Evolutionary conservation across 2,329 filamentous ascomycete genomes (phyloP).

Genomic region (Pestalotiopsis sp.): DNA sequence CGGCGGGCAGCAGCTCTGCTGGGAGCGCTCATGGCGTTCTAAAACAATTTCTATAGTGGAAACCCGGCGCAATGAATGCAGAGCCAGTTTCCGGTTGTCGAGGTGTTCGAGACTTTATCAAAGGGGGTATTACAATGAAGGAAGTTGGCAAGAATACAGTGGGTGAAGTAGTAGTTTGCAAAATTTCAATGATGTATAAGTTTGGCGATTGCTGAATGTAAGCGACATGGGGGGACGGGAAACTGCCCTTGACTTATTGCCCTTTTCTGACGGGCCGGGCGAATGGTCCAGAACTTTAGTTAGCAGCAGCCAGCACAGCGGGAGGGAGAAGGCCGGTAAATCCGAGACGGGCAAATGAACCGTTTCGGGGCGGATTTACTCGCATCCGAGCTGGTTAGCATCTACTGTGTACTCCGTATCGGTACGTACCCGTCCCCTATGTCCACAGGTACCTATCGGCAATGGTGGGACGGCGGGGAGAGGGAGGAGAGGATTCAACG

Average conservation of each 20-base stretch:
- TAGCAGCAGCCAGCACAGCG: too few species aligned
- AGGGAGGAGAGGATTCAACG: too few species aligned
- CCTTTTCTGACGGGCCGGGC: neutral
- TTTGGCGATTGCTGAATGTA: neutral
- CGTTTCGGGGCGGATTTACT: neutral
- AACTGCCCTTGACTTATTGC: neutral
- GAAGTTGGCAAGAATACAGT: neutral
- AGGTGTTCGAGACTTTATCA: neutral
- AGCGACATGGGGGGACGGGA: neutral
- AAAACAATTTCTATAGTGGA: neutral
- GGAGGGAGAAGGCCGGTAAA: neutral
- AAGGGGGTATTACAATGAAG: neutral
- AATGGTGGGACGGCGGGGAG: too few species aligned
- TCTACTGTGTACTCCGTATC: too few species aligned
- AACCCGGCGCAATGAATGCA: neutral
- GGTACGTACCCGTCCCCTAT: neutral
- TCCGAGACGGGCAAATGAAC: neutral
- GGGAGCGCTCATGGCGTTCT: constrained; percentile 39
- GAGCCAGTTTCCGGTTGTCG: neutral
- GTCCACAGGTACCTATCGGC: neutral
- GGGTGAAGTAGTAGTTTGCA: neutral
- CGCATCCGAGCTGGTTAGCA: neutral
- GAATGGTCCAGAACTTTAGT: neutral
- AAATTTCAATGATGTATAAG: neutral
- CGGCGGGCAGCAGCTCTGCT: constrained; percentile 56